phyloP scores from a whole-genome alignment of 176 grass and related monocot genomes.

The Oryza officinalis region DNA sequence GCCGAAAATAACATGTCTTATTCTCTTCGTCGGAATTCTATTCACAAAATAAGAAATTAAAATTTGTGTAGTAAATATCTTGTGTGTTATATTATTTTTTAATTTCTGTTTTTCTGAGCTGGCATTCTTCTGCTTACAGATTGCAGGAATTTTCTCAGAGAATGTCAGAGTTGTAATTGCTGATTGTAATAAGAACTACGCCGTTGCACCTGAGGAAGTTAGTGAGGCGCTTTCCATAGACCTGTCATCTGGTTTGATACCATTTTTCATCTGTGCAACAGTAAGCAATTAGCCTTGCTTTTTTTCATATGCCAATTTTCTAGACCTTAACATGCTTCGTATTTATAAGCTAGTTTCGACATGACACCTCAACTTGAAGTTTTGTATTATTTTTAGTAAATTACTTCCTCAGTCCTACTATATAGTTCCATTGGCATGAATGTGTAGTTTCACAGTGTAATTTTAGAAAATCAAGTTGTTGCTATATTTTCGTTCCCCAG shows the following conservation, averaged over 20 bases:
- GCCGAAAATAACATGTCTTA: neutral
- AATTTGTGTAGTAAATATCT: neutral
- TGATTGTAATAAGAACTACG: constrained; percentile 44
- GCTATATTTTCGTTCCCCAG: neutral
- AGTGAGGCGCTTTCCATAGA: constrained; percentile 48
- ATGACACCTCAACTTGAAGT: neutral
- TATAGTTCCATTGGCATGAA: neutral
- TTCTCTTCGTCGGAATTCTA: neutral
- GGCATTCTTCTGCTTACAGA: constrained; percentile 42
- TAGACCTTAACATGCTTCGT: constrained; percentile 10
- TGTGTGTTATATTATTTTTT: neutral
- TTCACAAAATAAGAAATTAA: neutral
- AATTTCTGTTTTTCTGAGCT: constrained; percentile 1
- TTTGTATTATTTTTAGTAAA: neutral
- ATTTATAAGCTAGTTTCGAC: neutral
- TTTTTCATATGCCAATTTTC: constrained; percentile 13
- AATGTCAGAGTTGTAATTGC: constrained; percentile 61
- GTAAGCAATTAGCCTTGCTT: constrained; percentile 46
- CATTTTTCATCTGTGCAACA: constrained; percentile 75
- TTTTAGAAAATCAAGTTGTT: neutral
- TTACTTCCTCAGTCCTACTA: neutral
- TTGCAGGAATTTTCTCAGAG: constrained; percentile 78
- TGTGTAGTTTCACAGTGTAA: neutral
- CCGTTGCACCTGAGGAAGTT: constrained; percentile 49
- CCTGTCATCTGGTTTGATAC: constrained; percentile 62